These are phyloP conservation scores for Inga laurina DNA, from an alignment of 306 rosid genomes.

Conservation along the genomic window DNA sequence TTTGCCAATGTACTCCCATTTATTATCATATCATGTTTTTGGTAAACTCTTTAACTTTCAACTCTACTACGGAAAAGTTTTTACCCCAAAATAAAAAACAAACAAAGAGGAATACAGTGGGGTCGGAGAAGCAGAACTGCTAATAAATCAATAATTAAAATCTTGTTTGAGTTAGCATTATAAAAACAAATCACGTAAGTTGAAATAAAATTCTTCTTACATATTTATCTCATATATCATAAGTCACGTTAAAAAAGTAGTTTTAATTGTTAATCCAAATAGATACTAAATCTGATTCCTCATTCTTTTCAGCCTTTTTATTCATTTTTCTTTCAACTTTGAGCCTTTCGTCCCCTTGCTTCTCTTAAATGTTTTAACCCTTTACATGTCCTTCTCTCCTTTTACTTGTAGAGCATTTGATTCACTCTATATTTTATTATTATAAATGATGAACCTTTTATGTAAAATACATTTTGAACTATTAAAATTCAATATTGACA, in stretches of 20 bases:
- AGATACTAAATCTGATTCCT: too few relatives aligned
- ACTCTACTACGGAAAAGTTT: not conserved
- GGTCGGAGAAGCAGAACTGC: not conserved
- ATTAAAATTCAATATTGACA: not conserved
- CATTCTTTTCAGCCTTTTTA: too few relatives aligned
- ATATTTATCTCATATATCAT: too few relatives aligned
- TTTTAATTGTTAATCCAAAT: too few relatives aligned
- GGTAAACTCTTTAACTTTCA: not conserved
- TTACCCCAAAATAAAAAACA: not conserved
- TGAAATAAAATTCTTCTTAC: too few relatives aligned
- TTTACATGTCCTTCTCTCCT: not conserved
- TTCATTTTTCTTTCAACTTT: too few relatives aligned
- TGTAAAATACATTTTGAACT: not conserved
- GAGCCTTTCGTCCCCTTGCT: not conserved
- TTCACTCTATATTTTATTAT: not conserved
- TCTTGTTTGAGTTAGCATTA: too few relatives aligned
- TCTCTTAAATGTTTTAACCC: not conserved
- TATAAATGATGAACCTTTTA: not conserved
- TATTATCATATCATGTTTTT: not conserved
- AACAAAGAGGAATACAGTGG: not conserved
- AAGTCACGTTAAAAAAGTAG: too few relatives aligned
- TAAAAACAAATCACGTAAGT: too few relatives aligned
- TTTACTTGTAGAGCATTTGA: not conserved
- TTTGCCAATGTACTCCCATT: not conserved
- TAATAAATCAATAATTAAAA: not conserved